Base-by-base conservation (phyloP, 2,329 filamentous ascomycete species). In the Ascochyta viciae-villosae region DNA sequence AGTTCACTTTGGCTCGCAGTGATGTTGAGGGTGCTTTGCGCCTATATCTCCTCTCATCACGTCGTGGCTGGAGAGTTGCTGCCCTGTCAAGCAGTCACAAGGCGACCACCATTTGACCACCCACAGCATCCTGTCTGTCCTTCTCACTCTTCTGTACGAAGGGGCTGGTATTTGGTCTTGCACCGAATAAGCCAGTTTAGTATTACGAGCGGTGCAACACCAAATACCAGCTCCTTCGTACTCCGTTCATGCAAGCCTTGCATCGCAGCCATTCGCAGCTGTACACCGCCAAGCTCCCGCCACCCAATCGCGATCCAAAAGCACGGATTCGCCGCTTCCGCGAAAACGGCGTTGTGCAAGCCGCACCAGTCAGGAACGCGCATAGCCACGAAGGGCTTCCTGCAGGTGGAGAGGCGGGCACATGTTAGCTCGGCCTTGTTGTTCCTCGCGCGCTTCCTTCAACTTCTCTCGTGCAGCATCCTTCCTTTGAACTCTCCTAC, bases 271-370 rank as follows among this genome's bases (percentile, higher is more conserved):
- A 24, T 55, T 26, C 29, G 53, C 37, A 48, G 19, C 48, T 57
- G 27, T 41, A 52, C 44, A 48, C 44, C 44, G 54, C 54, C 54
- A 49, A 57, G 54, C 27, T 49, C 13, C 37, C 43, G 39, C 49
- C 39, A 45, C 39, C 54, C 54, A 53, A 57, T 57, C 44, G 49
- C 39, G 34, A 45, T 44, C n/a, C 34, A 40, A 53, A 53, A 31
- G 27, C 19, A 34, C 44, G 23, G 49, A 41, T 35, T 57, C 44
- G 54, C 54, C 54, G 48, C 49, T 45, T 29, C 42, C 29, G 48
- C 33, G 16, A 53, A 43, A 48, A 40, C 43, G 35, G 33, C 33
- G 31, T 44, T 27, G 42, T 57, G 48, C 54, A 52, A 34, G 39
- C 39, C 10, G 44, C 42, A 52, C 54, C 49, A 57, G 26, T 57